phyloP scores from a whole-genome alignment of 2,329 filamentous ascomycete genomes.

The Colletotrichum lentis region DNA sequence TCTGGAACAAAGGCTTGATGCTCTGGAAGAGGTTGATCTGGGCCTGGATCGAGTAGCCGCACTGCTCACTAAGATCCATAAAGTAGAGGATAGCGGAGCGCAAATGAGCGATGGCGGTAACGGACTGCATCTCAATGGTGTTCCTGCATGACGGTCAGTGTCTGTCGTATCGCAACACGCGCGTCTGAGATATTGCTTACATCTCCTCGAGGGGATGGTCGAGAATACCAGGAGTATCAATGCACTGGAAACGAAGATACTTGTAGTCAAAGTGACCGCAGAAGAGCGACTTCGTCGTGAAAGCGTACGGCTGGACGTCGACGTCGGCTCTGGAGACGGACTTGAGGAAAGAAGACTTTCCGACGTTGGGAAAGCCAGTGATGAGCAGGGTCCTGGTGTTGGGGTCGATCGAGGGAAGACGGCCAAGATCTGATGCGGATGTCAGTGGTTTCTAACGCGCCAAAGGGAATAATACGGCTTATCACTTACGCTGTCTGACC shows the following conservation, averaged over 20 bases:
- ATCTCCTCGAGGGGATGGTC: conserved; percentile 96
- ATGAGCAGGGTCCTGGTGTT: conserved; percentile 96
- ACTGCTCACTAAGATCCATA: conserved; percentile 97
- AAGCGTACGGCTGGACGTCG: conserved; percentile 87
- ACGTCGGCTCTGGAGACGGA: conserved; percentile 36
- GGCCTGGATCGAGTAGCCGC: conserved; percentile 89
- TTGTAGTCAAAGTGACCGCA: conserved; percentile 99
- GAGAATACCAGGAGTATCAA: conserved; percentile 97
- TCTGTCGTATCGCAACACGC: not conserved
- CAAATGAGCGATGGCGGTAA: conserved; percentile 96
- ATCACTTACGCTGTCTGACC: conserved; percentile 58
- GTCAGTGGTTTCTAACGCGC: conserved; percentile 7
- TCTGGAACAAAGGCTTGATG: conserved; percentile 93
- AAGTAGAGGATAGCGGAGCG: conserved; percentile 96
- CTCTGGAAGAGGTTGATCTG: conserved; percentile 96
- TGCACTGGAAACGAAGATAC: conserved; percentile 87
- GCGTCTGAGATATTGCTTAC: conserved; percentile 20
- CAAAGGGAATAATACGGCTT: not conserved
- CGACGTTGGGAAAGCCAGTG: conserved; percentile 96
- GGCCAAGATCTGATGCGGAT: conserved; percentile 76
- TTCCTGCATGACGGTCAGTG: conserved; percentile 61
- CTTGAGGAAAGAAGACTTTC: conserved; percentile 96
- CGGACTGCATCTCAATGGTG: conserved; percentile 99
- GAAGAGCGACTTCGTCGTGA: conserved; percentile 97
- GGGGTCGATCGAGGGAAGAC: conserved; percentile 97